Evolutionary conservation across 805 yeast genomes (phyloP).

Genomic region (Barnettozyma sucrosica): DNA sequence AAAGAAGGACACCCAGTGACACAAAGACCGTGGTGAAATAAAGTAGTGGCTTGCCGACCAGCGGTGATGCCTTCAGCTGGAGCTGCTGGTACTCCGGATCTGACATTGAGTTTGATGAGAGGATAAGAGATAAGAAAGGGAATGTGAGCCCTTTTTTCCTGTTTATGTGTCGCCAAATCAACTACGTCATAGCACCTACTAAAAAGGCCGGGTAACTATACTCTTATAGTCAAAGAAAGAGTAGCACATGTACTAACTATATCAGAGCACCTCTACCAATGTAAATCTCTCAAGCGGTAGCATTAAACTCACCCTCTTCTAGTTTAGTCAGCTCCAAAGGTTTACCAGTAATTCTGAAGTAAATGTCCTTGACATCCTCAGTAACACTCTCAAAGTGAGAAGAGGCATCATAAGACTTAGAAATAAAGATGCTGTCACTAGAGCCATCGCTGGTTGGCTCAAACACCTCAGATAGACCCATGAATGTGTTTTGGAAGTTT

Average conservation of each 20-base stretch:
- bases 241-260: neutral
- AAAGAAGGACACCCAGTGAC: conserved; percentile 40
- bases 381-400: conserved; percentile 96
- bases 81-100: conserved; percentile 22
- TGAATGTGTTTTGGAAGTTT: conserved; percentile 47
- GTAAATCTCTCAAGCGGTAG: conserved; percentile 12
- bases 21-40: conserved; percentile 27
- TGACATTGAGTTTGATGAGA: neutral
- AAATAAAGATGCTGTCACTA: conserved; percentile 69
- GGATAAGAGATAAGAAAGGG: neutral
- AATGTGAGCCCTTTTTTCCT: too few species aligned
- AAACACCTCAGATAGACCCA: conserved; percentile 89
- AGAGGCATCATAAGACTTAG: conserved; percentile 88
- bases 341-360: conserved; percentile 86
- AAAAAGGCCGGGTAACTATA: neutral
- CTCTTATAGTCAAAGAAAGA: neutral
- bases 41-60: conserved; percentile 25
- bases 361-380: conserved; percentile 92
- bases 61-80: conserved; percentile 19
- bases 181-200: neutral
- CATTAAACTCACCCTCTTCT: conserved; percentile 26
- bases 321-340: conserved; percentile 49
- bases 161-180: neutral
- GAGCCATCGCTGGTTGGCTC: conserved; percentile 86
- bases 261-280: neutral